phyloP scores from a whole-genome alignment of 768 basidiomycete species.

The Strobilomyces confusus region DNA sequence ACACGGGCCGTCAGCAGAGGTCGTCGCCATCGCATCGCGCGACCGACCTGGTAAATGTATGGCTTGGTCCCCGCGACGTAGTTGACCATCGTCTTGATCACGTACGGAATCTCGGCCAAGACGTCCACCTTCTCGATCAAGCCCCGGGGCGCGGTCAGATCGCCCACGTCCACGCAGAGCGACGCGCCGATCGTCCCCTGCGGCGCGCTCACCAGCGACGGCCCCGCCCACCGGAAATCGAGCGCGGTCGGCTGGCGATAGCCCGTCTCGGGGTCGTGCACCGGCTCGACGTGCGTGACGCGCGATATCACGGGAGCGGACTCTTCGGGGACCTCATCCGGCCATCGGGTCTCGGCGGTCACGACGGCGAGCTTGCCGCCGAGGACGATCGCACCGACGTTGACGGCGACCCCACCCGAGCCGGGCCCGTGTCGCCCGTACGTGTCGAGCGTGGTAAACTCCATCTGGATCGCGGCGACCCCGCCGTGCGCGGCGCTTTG shows the following conservation, averaged over 20 bases:
- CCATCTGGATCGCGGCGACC: conserved; percentile 91
- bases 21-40: not conserved
- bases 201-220: conserved; percentile 51
- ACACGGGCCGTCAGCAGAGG: not conserved
- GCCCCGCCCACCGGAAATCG: conserved; percentile 74
- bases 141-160: conserved; percentile 56
- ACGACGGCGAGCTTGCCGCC: conserved; percentile 72
- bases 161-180: conserved; percentile 55
- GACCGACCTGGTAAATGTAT: conserved; percentile 83
- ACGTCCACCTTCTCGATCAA: conserved; percentile 93
- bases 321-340: conserved; percentile 50
- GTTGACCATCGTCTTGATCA: conserved; percentile 88
- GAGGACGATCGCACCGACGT: conserved; percentile 80
- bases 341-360: conserved; percentile 77
- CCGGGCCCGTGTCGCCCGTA: conserved; percentile 78
- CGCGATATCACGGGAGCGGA: conserved; percentile 57
- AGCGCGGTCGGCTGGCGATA: conserved; percentile 72
- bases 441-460: conserved; percentile 78
- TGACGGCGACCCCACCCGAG: conserved; percentile 80
- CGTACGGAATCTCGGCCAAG: conserved; percentile 89
- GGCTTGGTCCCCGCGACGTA: conserved; percentile 94
- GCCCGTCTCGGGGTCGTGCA: conserved; percentile 73
- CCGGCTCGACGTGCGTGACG: conserved; percentile 56
- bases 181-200: conserved; percentile 55
- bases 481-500: conserved; percentile 69